Conservation (phyloP, 306 rosid genomes). For the Fragaria vesca region DNA sequence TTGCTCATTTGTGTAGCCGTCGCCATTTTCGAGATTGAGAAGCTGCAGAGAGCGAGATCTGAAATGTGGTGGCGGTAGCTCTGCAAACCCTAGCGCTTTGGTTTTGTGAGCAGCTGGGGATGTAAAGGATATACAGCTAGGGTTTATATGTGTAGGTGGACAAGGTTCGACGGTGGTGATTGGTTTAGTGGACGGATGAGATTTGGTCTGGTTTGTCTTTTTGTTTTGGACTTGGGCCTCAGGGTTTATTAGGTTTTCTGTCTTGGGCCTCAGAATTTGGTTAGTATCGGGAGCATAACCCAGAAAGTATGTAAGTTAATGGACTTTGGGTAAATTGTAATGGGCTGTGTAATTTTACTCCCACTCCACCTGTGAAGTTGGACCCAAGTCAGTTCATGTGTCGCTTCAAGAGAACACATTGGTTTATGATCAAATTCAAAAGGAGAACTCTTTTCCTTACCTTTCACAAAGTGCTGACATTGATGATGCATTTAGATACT, state of each 20-base stretch:
- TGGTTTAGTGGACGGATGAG: slow-evolving; percentile 23
- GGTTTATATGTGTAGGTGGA: slow-evolving; percentile 7
- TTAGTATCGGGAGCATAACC: background rate
- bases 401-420: too few relatives aligned
- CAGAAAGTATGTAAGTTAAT: too few relatives aligned
- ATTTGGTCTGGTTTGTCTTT: background rate
- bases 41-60: slow-evolving; percentile 23
- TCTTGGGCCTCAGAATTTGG: background rate
- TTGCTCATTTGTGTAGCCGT: slow-evolving; percentile 62
- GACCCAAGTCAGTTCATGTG: background rate
- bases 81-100: slow-evolving; percentile 42
- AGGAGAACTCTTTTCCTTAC: too few relatives aligned
- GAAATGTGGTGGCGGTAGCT: slow-evolving; percentile 23
- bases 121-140: background rate
- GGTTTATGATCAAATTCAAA: too few relatives aligned
- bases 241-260: background rate
- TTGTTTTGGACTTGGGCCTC: background rate
- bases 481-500: background rate
- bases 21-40: slow-evolving; percentile 25
- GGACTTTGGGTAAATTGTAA: too few relatives aligned
- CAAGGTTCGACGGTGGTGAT: slow-evolving; percentile 24
- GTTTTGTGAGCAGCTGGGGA: background rate
- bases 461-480: too few relatives aligned
- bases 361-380: background rate
- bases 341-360: background rate